These are phyloP conservation scores for Stachybotrys echinatus DNA, from an alignment of 2,329 filamentous ascomycete species.

Conservation along the genomic window DNA sequence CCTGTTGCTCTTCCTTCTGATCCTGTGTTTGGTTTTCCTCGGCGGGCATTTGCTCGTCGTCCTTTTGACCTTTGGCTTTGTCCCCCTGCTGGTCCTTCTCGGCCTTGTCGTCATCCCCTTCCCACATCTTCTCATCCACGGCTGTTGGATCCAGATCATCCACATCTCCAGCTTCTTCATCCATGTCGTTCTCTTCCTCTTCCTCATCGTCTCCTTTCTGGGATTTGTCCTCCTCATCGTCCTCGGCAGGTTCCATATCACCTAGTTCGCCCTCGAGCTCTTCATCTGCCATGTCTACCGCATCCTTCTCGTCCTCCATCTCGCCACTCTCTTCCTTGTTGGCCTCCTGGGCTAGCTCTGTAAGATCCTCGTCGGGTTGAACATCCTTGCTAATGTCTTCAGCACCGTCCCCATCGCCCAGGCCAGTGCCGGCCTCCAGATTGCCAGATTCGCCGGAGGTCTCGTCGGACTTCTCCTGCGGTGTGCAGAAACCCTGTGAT, in stretches of 20 bases:
- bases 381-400: slow-evolving; percentile 99
- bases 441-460: slow-evolving; percentile 68
- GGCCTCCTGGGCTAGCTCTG: slow-evolving; percentile 82
- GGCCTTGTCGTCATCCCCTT: slow-evolving; percentile 75
- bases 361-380: slow-evolving; percentile 85
- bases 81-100: slow-evolving; percentile 79
- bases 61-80: slow-evolving; percentile 63
- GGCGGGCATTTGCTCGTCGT: slow-evolving; percentile 54
- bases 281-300: slow-evolving; percentile 87
- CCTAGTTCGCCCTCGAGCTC: slow-evolving; percentile 85
- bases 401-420: slow-evolving; percentile 90
- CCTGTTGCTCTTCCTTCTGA: slow-evolving; percentile 27
- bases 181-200: slow-evolving; percentile 68
- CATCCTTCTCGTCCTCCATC: slow-evolving; percentile 76
- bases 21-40: slow-evolving; percentile 54
- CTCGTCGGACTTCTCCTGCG: slow-evolving; percentile 71
- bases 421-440: slow-evolving; percentile 83
- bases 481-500: slow-evolving; percentile 85
- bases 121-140: slow-evolving; percentile 99
- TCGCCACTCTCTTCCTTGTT: slow-evolving; percentile 60
- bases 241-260: slow-evolving; percentile 55
- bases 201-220: slow-evolving; percentile 59
- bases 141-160: slow-evolving; percentile 85
- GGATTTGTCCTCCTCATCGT: slow-evolving; percentile 54
- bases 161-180: slow-evolving; percentile 86